A percentile compares a stretch with the other conserved stretches of the same genome.
phyloP scores from a whole-genome alignment of 2,329 filamentous ascomycete species.

The Pyrenochaeta sp. region DNA sequence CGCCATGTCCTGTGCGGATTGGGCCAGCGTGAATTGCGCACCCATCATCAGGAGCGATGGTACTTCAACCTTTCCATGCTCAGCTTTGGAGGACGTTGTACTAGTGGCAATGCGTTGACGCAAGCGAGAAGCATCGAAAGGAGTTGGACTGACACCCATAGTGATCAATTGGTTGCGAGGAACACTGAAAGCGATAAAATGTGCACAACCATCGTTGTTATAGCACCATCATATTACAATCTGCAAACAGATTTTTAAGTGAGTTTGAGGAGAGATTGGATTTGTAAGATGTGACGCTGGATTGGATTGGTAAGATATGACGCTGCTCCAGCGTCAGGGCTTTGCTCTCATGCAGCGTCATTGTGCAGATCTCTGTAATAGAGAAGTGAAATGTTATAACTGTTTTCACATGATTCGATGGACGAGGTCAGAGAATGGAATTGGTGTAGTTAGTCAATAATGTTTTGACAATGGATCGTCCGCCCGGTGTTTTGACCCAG shows the following conservation, averaged over 20 bases:
- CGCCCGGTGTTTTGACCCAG: too few relatives aligned
- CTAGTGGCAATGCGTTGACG: conserved; percentile 7
- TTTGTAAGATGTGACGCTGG: conserved; percentile 8
- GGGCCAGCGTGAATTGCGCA: conserved; percentile 24
- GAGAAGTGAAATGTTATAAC: too few relatives aligned
- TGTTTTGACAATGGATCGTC: too few relatives aligned
- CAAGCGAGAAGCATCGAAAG: neutral
- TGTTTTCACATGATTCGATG: too few relatives aligned
- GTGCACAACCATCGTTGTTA: too few relatives aligned
- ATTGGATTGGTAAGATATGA: conserved; percentile 7
- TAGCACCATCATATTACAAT: too few relatives aligned
- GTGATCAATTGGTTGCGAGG: too few relatives aligned
- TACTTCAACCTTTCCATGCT: conserved; percentile 35
- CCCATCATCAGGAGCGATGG: conserved; percentile 37
- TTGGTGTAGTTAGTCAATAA: too few relatives aligned
- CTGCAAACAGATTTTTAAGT: neutral
- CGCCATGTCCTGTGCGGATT: conserved; percentile 30
- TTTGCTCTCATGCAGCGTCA: neutral
- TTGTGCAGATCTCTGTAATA: neutral
- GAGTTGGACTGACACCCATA: neutral
- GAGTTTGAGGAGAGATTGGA: neutral
- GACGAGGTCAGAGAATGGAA: too few relatives aligned
- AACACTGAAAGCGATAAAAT: too few relatives aligned
- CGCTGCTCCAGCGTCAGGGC: conserved; percentile 1
- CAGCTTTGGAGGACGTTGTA: neutral